A percentile compares a stretch with the other conserved stretches of the same genome.
Evolutionary conservation across 2,329 filamentous ascomycete species (phyloP).

Genomic region (Diaporthe destruens): DNA sequence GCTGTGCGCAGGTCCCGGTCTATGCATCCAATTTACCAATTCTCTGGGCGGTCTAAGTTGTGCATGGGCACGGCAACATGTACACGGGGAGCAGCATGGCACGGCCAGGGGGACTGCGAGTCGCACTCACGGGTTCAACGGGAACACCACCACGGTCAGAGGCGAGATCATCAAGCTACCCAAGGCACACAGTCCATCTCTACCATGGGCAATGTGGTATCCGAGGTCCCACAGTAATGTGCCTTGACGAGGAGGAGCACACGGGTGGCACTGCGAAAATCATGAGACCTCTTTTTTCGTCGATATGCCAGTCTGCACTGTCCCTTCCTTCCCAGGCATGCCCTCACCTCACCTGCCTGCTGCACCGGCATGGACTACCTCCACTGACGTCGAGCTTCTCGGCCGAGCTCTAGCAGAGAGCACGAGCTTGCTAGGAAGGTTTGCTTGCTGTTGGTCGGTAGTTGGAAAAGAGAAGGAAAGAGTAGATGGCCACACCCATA

Average conservation of each 20-base stretch:
- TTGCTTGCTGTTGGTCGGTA: neutral
- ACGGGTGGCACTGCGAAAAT: neutral
- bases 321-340: neutral
- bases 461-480: conserved; percentile 5
- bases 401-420: conserved; percentile 3
- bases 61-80: neutral
- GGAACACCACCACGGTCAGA: neutral
- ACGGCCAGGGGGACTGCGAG: neutral
- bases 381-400: neutral
- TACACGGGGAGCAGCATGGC: neutral
- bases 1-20: neutral
- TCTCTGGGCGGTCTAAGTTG: neutral
- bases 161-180: conserved; percentile 16
- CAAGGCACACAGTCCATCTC: neutral
- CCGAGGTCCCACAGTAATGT: conserved; percentile 35
- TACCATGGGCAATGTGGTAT: conserved; percentile 6
- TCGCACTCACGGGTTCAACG: neutral
- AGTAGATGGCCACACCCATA: neutral
- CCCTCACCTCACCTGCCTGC: neutral
- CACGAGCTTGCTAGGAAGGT: neutral
- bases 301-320: neutral
- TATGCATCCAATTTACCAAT: conserved; percentile 5
- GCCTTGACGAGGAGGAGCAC: conserved; percentile 29
- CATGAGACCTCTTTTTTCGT: neutral
- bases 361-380: neutral